Percentiles rank a stretch among this genome's conserved stretches.
These are phyloP conservation scores for Daphne laureola DNA, from an alignment of 441 rosid species.

Conservation along the genomic window DNA sequence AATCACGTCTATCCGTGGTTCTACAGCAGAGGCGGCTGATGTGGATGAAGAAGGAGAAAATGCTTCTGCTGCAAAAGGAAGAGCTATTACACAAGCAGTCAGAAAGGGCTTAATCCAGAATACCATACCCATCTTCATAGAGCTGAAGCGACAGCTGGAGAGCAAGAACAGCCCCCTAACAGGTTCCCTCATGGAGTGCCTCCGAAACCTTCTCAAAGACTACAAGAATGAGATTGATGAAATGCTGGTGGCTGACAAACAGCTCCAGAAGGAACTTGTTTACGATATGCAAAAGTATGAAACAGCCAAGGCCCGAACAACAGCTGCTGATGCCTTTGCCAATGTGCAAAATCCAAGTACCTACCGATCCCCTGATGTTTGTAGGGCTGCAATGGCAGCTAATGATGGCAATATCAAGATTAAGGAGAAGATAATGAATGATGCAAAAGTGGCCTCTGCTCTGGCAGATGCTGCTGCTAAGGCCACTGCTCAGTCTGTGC, in stretches of 20 bases:
- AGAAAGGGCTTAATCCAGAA: slow-evolving; percentile 84
- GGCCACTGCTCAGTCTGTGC: slow-evolving; percentile 59
- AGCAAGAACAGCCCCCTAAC: slow-evolving; percentile 89
- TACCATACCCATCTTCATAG: slow-evolving; percentile 93
- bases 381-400: slow-evolving; percentile 11
- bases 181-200: slow-evolving; percentile 96
- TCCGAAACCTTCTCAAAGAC: slow-evolving; percentile 81
- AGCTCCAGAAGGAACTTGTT: slow-evolving; percentile 85
- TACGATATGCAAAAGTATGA: slow-evolving; percentile 89
- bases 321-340: slow-evolving; percentile 44
- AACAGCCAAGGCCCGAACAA: slow-evolving; percentile 49
- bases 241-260: slow-evolving; percentile 78
- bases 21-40: slow-evolving; percentile 52
- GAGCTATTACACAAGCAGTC: slow-evolving; percentile 84
- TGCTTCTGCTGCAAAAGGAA: slow-evolving; percentile 62
- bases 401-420: slow-evolving; percentile 11
- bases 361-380: slow-evolving; percentile 29
- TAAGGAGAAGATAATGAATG: slow-evolving; percentile 16
- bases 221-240: slow-evolving; percentile 93
- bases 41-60: slow-evolving; percentile 54
- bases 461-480: slow-evolving; percentile 62
- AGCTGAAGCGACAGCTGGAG: slow-evolving; percentile 81
- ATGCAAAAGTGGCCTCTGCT: slow-evolving; percentile 54
- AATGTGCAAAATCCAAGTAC: slow-evolving; percentile 23
- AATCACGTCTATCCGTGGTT: slow-evolving; percentile 43